Conservation (phyloP, 2,329 filamentous ascomycete genomes). For the Trichoderma atroviride region DNA sequence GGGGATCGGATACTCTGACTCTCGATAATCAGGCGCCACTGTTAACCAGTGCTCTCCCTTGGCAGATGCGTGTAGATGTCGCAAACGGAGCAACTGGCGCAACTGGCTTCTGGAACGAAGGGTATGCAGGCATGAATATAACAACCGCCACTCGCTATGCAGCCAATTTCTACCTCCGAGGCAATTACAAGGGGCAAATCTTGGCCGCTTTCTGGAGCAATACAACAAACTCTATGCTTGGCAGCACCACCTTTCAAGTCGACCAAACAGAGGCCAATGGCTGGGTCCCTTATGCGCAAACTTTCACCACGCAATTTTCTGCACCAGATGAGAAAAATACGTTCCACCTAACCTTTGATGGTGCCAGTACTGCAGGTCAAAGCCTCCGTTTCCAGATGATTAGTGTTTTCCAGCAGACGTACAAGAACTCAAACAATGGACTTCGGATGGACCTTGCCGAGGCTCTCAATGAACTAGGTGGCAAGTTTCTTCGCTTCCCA, state of each 20-base stretch:
- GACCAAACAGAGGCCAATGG: background rate
- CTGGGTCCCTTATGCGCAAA: background rate
- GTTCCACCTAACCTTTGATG: background rate
- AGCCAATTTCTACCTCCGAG: background rate
- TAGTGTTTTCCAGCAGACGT: background rate
- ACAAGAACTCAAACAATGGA: background rate
- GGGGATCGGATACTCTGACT: background rate
- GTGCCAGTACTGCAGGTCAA: background rate
- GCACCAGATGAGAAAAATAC: background rate
- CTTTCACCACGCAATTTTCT: background rate
- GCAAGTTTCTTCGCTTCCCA: background rate
- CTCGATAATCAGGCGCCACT: background rate
- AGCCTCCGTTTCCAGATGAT: background rate
- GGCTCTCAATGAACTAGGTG: background rate
- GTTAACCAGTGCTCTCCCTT: background rate
- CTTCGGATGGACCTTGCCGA: background rate
- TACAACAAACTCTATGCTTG: background rate
- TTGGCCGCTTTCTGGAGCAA: background rate
- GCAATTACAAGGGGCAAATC: background rate
- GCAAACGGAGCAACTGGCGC: background rate
- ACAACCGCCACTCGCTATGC: background rate
- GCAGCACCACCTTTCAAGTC: background rate
- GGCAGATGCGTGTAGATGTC: background rate
- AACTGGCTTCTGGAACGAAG: background rate
- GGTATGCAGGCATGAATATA: background rate